Percentiles rank a stretch among this genome's conserved stretches.
Evolutionary conservation across 1,284 basidiomycete genomes (phyloP).

Genomic region (Apiotrichum mycotoxinovorans): DNA sequence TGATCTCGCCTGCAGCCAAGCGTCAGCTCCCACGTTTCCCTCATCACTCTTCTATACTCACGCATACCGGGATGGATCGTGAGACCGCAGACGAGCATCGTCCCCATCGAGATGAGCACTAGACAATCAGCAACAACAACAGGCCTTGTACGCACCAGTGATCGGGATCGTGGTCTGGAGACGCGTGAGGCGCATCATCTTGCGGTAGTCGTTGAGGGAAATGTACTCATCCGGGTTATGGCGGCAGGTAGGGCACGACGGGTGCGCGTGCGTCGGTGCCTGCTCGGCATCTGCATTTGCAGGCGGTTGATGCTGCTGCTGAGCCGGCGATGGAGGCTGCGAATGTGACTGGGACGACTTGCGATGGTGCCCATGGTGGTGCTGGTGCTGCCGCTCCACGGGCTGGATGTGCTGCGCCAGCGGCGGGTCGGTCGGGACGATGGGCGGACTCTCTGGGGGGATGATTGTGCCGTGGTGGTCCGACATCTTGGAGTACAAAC

Average conservation of each 20-base stretch:
- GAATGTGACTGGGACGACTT: too few relatives aligned
- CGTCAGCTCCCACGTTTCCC: not conserved
- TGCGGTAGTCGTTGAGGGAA: conserved; percentile 42
- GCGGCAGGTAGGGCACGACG: conserved; percentile 27
- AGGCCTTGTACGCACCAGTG: conserved; percentile 54
- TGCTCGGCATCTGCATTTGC: too few relatives aligned
- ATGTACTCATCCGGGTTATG: conserved; percentile 41
- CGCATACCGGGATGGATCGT: conserved; percentile 46
- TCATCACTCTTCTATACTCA: conserved; percentile 15
- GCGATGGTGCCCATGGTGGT: too few relatives aligned
- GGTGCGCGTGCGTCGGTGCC: not conserved
- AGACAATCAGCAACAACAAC: not conserved
- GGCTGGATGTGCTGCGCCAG: too few relatives aligned
- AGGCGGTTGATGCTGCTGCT: too few relatives aligned
- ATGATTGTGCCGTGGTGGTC: too few relatives aligned
- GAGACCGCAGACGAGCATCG: conserved; percentile 42
- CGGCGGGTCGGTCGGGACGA: too few relatives aligned
- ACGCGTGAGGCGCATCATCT: conserved; percentile 51
- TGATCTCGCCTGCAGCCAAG: conserved; percentile 54
- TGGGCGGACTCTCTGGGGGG: too few relatives aligned
- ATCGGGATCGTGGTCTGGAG: conserved; percentile 75
- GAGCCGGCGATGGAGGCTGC: too few relatives aligned
- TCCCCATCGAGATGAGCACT: conserved; percentile 38
- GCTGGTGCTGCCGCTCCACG: too few relatives aligned
- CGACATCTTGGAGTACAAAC: too few relatives aligned